These are phyloP conservation scores for Hypoxylon sp. DNA, from an alignment of 2,329 filamentous ascomycete species.

Conservation along the genomic window DNA sequence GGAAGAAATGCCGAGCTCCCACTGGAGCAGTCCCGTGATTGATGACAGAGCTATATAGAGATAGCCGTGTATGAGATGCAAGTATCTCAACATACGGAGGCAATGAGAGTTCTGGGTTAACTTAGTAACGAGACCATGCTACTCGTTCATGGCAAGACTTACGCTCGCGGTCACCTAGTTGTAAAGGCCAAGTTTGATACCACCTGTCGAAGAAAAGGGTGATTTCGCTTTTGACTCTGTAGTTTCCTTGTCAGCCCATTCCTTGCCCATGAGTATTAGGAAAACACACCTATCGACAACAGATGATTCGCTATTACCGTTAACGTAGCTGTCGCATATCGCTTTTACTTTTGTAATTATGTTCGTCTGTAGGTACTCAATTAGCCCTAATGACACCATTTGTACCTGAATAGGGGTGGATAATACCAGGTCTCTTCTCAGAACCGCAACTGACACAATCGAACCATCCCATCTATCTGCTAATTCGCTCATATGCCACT, in stretches of 20 bases:
- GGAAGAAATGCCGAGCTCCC: conserved; percentile 80
- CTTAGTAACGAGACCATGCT: conserved; percentile 36
- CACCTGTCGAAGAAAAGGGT: conserved; percentile 54
- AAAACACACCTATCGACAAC: conserved; percentile 67
- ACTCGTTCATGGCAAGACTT: conserved; percentile 40
- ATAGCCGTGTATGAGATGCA: conserved; percentile 79
- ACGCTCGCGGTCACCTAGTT: conserved; percentile 64
- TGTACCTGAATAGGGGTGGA: background rate
- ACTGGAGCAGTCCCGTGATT: conserved; percentile 80
- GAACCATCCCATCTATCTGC: conserved; percentile 78
- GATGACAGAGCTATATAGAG: conserved; percentile 81
- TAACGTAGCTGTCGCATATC: conserved; percentile 71
- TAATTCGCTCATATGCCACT: conserved; percentile 75
- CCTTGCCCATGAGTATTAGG: background rate
- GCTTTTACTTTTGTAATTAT: conserved; percentile 71
- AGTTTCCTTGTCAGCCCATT: conserved; percentile 1
- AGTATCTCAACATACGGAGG: conserved; percentile 83
- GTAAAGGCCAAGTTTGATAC: conserved; percentile 65
- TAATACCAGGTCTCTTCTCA: conserved; percentile 75
- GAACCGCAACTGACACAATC: conserved; percentile 78
- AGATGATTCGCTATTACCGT: conserved; percentile 63
- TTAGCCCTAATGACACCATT: background rate
- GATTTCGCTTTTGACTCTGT: conserved; percentile 54
- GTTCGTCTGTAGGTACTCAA: conserved; percentile 59
- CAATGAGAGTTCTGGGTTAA: conserved; percentile 64